Evolutionary conservation across 129 eudicot genomes (phyloP).

Genomic region (Centella asiatica): DNA sequence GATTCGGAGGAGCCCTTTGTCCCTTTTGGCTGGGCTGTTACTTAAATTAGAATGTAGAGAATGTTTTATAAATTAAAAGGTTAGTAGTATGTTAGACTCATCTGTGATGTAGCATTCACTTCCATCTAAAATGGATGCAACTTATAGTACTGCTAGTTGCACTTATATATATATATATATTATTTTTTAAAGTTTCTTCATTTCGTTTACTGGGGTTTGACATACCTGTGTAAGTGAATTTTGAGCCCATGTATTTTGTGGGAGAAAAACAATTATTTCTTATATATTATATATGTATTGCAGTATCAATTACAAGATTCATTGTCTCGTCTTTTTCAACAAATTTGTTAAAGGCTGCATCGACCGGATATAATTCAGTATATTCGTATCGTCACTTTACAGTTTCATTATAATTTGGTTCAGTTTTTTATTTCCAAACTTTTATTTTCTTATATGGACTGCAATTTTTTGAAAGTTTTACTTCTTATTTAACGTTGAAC

Average conservation of each 20-base stretch:
- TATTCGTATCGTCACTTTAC: too few relatives aligned
- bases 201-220: too few relatives aligned
- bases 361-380: too few relatives aligned
- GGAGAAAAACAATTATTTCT: background rate
- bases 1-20: slow-evolving; percentile 1
- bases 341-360: too few relatives aligned
- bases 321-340: too few relatives aligned
- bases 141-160: background rate
- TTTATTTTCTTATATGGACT: too few relatives aligned
- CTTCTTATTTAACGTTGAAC: too few relatives aligned
- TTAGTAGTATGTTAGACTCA: slow-evolving; percentile 11
- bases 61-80: slow-evolving; percentile 22
- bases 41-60: slow-evolving; percentile 16
- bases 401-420: too few relatives aligned
- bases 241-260: slow-evolving; percentile 2
- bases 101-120: slow-evolving; percentile 12
- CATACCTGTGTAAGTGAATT: background rate
- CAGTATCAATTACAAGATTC: too few relatives aligned
- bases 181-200: too few relatives aligned
- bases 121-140: slow-evolving; percentile 5
- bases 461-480: too few relatives aligned
- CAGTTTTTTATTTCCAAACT: too few relatives aligned
- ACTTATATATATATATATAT: background rate
- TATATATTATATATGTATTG: background rate
- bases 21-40: slow-evolving; percentile 17